Evolutionary conservation across 2,329 filamentous ascomycete genomes (phyloP).

Genomic region (Massarina eburnea): DNA sequence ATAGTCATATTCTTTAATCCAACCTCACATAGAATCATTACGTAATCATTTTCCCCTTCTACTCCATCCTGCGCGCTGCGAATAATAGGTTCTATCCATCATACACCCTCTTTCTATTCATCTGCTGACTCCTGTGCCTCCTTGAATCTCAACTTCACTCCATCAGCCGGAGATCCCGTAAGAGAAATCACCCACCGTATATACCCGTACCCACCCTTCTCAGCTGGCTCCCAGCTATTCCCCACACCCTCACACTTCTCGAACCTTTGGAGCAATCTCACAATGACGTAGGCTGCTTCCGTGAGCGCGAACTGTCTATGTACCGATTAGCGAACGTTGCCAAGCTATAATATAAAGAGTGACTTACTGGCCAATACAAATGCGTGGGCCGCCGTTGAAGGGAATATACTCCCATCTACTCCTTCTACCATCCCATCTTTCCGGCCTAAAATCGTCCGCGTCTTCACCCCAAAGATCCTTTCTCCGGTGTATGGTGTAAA

Average conservation of each 20-base stretch:
- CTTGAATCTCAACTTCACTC: constrained; percentile 35
- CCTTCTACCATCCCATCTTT: constrained; percentile 38
- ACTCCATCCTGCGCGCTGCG: too few relatives aligned
- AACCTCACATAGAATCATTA: too few relatives aligned
- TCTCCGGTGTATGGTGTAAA: constrained; percentile 38
- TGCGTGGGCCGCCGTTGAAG: constrained; percentile 36
- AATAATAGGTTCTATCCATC: too few relatives aligned
- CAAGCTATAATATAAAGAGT: background rate
- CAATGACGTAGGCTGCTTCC: constrained; percentile 31
- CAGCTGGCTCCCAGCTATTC: constrained; percentile 28
- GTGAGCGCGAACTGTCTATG: constrained; percentile 31
- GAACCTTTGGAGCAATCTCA: constrained; percentile 31
- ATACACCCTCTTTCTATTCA: too few relatives aligned
- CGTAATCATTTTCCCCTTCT: too few relatives aligned
- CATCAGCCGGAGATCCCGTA: constrained; percentile 33
- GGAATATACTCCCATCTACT: constrained; percentile 37
- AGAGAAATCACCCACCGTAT: constrained; percentile 25
- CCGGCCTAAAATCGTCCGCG: constrained; percentile 39
- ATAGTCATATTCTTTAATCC: too few relatives aligned
- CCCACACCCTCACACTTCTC: constrained; percentile 27
- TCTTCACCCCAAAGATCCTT: constrained; percentile 42
- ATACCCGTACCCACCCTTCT: constrained; percentile 26
- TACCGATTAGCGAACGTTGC: background rate
- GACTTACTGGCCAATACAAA: constrained; percentile 32
- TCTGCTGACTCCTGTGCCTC: constrained; percentile 21